A percentile compares a stretch with the other conserved stretches of the same genome.
These are phyloP conservation scores for Candida labiduridarum DNA, from an alignment of 1,139 yeast species.

Conservation along the genomic window DNA sequence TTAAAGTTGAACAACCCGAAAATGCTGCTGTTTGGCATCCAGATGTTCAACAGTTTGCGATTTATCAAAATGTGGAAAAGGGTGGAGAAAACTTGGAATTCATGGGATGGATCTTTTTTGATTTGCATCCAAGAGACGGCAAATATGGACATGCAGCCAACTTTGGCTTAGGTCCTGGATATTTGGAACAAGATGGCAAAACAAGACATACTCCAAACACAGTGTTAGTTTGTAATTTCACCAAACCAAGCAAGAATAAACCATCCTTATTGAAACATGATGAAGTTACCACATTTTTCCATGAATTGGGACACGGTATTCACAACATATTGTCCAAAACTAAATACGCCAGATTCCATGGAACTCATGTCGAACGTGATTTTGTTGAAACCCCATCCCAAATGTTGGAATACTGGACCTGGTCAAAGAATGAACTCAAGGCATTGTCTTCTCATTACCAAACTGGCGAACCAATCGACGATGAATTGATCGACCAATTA, in stretches of 20 bases:
- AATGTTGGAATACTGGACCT: slow-evolving; percentile 87
- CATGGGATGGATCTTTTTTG: slow-evolving; percentile 79
- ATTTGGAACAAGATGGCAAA: slow-evolving; percentile 46
- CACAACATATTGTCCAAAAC: slow-evolving; percentile 75
- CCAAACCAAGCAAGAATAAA: slow-evolving; percentile 69
- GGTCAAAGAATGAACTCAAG: slow-evolving; percentile 66
- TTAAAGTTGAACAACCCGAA: slow-evolving; percentile 44
- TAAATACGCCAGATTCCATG: slow-evolving; percentile 67
- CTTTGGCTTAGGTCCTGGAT: slow-evolving; percentile 71
- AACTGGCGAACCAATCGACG: slow-evolving; percentile 59
- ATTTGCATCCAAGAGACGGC: slow-evolving; percentile 82
- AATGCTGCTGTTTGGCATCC: slow-evolving; percentile 61
- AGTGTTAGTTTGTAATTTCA: slow-evolving; percentile 82
- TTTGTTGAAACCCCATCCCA: slow-evolving; percentile 92
- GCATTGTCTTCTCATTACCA: slow-evolving; percentile 67
- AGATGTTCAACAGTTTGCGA: slow-evolving; percentile 75
- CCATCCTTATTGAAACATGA: slow-evolving; percentile 78
- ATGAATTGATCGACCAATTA: slow-evolving; percentile 60
- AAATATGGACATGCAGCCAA: slow-evolving; percentile 89
- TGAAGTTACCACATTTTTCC: slow-evolving; percentile 85
- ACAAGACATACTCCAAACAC: slow-evolving; percentile 68
- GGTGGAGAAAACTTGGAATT: slow-evolving; percentile 53
- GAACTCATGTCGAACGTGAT: slow-evolving; percentile 78
- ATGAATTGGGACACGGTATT: slow-evolving; percentile 88
- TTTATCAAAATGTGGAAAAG: slow-evolving; percentile 58